phyloP scores from a whole-genome alignment of 2,329 filamentous ascomycete species.

The Didymella exigua region DNA sequence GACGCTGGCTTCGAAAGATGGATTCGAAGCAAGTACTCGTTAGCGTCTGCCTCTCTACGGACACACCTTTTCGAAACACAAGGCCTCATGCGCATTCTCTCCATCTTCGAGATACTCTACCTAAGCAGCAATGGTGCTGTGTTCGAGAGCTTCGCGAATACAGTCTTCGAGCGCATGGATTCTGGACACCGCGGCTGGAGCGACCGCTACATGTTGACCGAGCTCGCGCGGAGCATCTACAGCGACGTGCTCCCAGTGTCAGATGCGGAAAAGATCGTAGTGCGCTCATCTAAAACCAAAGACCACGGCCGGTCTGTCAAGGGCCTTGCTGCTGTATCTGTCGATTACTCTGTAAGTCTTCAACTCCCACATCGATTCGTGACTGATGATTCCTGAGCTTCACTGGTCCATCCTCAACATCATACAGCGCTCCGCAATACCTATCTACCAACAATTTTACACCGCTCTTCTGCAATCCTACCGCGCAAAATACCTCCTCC shows the following conservation, averaged over 20 bases:
- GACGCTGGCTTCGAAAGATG: slow-evolving; percentile 72
- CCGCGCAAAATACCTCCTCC: slow-evolving; percentile 71
- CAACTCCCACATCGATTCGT: neutral
- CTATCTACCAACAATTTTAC: slow-evolving; percentile 73
- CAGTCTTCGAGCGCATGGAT: slow-evolving; percentile 78
- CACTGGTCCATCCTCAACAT: slow-evolving; percentile 73
- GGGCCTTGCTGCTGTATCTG: slow-evolving; percentile 65
- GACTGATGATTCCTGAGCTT: slow-evolving; percentile 28
- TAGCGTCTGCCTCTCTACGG: slow-evolving; percentile 70
- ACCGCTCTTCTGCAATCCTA: slow-evolving; percentile 78
- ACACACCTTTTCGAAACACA: slow-evolving; percentile 71
- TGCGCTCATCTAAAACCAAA: slow-evolving; percentile 57
- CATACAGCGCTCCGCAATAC: slow-evolving; percentile 67
- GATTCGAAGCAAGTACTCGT: slow-evolving; percentile 75
- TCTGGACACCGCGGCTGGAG: slow-evolving; percentile 67
- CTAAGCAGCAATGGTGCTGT: slow-evolving; percentile 75
- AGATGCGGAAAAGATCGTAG: slow-evolving; percentile 67
- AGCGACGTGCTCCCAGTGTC: slow-evolving; percentile 55
- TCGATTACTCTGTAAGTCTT: slow-evolving; percentile 68
- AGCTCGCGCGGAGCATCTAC: slow-evolving; percentile 76
- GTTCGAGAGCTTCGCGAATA: slow-evolving; percentile 68
- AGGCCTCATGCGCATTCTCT: slow-evolving; percentile 68
- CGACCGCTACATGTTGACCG: slow-evolving; percentile 80
- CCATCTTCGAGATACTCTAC: slow-evolving; percentile 74
- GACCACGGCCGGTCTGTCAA: slow-evolving; percentile 64